Evolutionary conservation across 192 early-diverging fungal genomes (phyloP), one percentile per base, ranked within the genome.

Genomic region (Ambispora gerdemannii): DNA sequence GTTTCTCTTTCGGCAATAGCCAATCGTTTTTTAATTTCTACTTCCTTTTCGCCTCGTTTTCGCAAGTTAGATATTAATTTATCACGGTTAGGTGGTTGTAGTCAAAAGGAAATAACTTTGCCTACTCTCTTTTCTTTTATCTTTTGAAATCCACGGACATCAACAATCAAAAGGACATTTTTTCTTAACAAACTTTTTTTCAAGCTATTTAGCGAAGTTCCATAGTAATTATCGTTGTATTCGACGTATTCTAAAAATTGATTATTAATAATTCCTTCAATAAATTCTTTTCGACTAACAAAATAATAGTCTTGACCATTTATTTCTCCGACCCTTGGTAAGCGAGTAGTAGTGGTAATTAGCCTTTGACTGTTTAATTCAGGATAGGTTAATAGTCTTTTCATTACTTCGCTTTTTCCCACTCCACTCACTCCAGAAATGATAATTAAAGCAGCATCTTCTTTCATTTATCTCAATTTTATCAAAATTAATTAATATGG

Each of bases 311-410:
- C 53, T 20, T 56, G 25, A 56, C 17, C 53, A 7, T 19, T 22
- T 56, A n/a, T 56, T 56, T 22, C 17, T 56, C 53, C 53, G 25
- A 20, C 4, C 24, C 53, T 19, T 56, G 53, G 53, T 22, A 22
- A 56, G 53, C 53, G 53, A 56, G 53, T 56, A 56, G 53, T 56
- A 20, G 53, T 56, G n/a, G 17, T 56, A 56, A 56, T 27, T 27
- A 56, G 6, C 24, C 24, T 19, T 56, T 56, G 53, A 56, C 17
- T 56, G n/a, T 56, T 56, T 56, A 56, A 56, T 27, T 56, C 53
- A 7, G n/a, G n/a, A 20, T 56, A 22, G 24, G 53, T 56, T 56
- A 56, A 56, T 56, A 56, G n/a, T 20, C 53, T 56, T 56, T 56
- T 56, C 25, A 27, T 27, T 27, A 56, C 53, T 56, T 56, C 53